phyloP scores from a whole-genome alignment of 176 grass and related monocot genomes.

The Hyparrhenia diplandra region DNA sequence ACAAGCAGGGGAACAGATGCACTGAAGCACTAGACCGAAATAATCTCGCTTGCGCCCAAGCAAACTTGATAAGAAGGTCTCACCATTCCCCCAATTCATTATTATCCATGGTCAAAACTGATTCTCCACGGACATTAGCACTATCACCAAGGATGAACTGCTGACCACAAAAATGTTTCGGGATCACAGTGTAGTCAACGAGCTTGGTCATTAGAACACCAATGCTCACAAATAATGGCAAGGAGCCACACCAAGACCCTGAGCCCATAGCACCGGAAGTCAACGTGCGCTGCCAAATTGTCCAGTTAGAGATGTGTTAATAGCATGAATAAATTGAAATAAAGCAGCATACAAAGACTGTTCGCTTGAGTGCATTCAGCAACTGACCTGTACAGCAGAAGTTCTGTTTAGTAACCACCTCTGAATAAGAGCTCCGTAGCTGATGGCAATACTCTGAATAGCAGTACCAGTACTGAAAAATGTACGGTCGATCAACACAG shows the following conservation, averaged over 20 bases:
- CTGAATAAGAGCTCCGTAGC: constrained; percentile 28
- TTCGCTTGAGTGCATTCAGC: neutral
- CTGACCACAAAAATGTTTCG: neutral
- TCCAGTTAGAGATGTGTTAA: neutral
- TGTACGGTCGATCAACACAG: constrained; percentile 10
- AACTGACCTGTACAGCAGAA: constrained; percentile 30
- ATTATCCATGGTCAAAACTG: neutral
- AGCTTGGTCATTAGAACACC: constrained; percentile 32
- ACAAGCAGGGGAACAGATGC: constrained; percentile 28
- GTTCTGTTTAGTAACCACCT: constrained; percentile 33
- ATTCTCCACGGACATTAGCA: constrained; percentile 1
- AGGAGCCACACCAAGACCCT: constrained; percentile 4
- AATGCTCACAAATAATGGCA: constrained; percentile 46
- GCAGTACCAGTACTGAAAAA: constrained; percentile 21
- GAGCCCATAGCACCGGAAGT: neutral
- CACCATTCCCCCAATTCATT: constrained; percentile 16
- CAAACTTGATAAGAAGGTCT: neutral
- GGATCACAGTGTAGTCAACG: neutral
- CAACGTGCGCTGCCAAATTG: constrained; percentile 25
- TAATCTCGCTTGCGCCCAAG: constrained; percentile 2
- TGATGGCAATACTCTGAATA: constrained; percentile 9
- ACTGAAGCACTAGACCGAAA: constrained; percentile 21
- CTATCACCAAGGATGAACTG: neutral
- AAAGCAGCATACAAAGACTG: neutral
- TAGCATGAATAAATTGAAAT: neutral